Evolutionary conservation across 495 filamentous ascomycete genomes (phyloP).

Genomic region (Penicillium turbatum): DNA sequence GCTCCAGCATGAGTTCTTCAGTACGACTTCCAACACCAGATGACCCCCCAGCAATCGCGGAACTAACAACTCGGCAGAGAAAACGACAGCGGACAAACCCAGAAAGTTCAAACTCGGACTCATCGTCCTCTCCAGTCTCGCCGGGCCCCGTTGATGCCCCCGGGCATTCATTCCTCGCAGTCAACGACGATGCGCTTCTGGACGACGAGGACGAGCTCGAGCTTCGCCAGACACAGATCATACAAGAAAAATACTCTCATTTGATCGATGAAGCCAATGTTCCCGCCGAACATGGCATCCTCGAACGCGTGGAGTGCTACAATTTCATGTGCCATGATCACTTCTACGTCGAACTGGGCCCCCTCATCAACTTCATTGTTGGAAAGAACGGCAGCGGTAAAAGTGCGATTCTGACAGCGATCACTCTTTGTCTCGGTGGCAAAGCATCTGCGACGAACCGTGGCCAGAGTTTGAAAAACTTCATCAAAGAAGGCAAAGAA

Average conservation of each 20-base stretch:
- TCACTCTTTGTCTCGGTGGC: slow-evolving; percentile 89
- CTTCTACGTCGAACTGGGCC: slow-evolving; percentile 76
- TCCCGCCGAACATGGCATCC: slow-evolving; percentile 76
- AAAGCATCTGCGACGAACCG: slow-evolving; percentile 95
- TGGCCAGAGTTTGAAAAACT: slow-evolving; percentile 82
- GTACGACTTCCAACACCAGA: slow-evolving; percentile 29
- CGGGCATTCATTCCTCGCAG: slow-evolving; percentile 27
- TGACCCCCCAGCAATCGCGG: too few species aligned
- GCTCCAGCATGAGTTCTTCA: slow-evolving; percentile 32
- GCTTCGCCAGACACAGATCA: slow-evolving; percentile 64
- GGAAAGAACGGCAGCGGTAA: slow-evolving; percentile 99
- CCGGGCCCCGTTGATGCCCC: slow-evolving; percentile 24
- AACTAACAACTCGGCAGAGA: slow-evolving; percentile 24
- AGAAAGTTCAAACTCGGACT: slow-evolving; percentile 14
- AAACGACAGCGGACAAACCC: slow-evolving; percentile 33
- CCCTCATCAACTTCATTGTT: slow-evolving; percentile 95
- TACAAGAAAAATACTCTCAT: slow-evolving; percentile 55
- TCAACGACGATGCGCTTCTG: slow-evolving; percentile 29
- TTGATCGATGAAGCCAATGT: slow-evolving; percentile 57
- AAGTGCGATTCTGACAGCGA: slow-evolving; percentile 90
- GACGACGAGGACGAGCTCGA: slow-evolving; percentile 52
- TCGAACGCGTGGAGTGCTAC: slow-evolving; percentile 75
- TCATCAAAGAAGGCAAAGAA: slow-evolving; percentile 88
- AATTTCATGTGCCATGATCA: slow-evolving; percentile 95
- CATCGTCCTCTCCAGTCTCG: slow-evolving; percentile 9